Conservation (phyloP, 2,329 filamentous ascomycete genomes). For the Sporothrix variecibatus region DNA sequence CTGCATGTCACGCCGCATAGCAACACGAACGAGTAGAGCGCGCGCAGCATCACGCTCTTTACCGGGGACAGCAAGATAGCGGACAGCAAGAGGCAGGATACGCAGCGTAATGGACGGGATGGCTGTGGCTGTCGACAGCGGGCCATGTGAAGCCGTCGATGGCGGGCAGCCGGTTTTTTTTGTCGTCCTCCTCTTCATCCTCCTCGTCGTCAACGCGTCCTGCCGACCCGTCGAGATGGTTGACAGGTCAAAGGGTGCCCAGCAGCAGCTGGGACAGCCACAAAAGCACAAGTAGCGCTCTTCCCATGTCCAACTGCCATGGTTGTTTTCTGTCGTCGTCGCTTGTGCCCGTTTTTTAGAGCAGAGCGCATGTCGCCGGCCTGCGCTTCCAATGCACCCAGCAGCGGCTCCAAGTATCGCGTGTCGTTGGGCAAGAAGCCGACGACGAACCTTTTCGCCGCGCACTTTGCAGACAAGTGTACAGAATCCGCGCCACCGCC, state of each 20-base stretch:
- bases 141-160: slow-evolving; percentile 57
- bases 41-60: slow-evolving; percentile 92
- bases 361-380: not conserved
- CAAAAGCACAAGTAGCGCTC: slow-evolving; percentile 82
- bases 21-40: slow-evolving; percentile 74
- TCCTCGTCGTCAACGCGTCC: slow-evolving; percentile 24
- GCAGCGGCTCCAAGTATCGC: slow-evolving; percentile 76
- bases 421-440: slow-evolving; percentile 91
- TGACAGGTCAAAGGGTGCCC: slow-evolving; percentile 86
- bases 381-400: slow-evolving; percentile 69
- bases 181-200: slow-evolving; percentile 27
- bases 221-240: slow-evolving; percentile 67
- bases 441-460: slow-evolving; percentile 90
- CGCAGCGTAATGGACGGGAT: slow-evolving; percentile 71
- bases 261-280: slow-evolving; percentile 84
- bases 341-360: not conserved
- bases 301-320: slow-evolving; percentile 69
- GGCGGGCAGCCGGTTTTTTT: slow-evolving; percentile 37
- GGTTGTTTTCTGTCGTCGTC: slow-evolving; percentile 29
- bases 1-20: slow-evolving; percentile 88
- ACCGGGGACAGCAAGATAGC: slow-evolving; percentile 72
- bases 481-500: slow-evolving; percentile 78
- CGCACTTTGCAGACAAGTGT: slow-evolving; percentile 90
- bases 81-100: slow-evolving; percentile 69
- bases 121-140: slow-evolving; percentile 42